phyloP scores from a whole-genome alignment of 2,329 filamentous ascomycete species.

The Fusarium fracticaudum region DNA sequence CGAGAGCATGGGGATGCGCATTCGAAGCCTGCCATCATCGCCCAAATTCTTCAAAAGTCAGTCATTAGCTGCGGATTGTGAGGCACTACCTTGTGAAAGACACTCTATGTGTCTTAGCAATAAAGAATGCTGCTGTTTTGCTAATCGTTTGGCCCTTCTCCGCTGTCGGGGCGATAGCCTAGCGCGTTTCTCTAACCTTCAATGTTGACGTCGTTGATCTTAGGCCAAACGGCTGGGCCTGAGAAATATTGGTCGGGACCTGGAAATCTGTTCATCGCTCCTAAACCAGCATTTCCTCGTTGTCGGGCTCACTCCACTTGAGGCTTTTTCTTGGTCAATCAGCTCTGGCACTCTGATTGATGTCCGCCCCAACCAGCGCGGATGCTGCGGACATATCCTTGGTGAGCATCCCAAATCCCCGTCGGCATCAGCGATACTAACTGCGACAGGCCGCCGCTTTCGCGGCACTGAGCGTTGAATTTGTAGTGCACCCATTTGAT shows the following conservation, averaged over 20 bases:
- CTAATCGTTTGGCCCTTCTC: background rate
- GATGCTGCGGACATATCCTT: conserved; percentile 22
- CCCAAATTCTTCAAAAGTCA: background rate
- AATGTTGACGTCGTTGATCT: conserved; percentile 22
- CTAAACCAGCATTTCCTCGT: fast-evolving
- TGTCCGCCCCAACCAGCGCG: conserved; percentile 7
- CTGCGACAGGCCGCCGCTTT: conserved; percentile 1
- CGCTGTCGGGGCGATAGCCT: background rate
- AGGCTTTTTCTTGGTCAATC: fast-evolving
- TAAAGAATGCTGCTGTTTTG: background rate
- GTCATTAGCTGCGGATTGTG: fast-evolving
- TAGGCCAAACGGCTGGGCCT: background rate
- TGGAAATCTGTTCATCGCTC: background rate
- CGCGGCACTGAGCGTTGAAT: conserved; percentile 17
- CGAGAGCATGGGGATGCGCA: background rate
- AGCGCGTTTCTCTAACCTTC: background rate
- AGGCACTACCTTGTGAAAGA: background rate
- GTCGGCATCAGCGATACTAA: background rate
- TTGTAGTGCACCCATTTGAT: conserved; percentile 29
- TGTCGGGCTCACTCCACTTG: fast-evolving
- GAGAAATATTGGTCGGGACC: background rate
- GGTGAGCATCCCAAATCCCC: background rate
- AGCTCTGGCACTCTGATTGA: background rate
- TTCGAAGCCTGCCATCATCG: background rate
- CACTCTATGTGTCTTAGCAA: no score